phyloP scores from a whole-genome alignment of 2,329 filamentous ascomycete species.

The Fusarium transvaalense region DNA sequence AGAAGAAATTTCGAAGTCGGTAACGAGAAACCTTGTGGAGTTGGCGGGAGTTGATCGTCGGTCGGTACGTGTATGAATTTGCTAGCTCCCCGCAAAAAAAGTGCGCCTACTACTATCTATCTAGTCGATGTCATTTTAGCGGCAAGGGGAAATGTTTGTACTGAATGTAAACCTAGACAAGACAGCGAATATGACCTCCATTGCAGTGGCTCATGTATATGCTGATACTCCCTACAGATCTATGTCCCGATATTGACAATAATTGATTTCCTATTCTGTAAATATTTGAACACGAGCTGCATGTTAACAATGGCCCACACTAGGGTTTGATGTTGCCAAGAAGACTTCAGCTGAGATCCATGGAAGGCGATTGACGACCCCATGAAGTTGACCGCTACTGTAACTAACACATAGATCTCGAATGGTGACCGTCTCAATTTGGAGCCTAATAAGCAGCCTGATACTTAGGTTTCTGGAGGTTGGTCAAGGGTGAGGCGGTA shows the following conservation, averaged over 20 bases:
- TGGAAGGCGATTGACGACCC: conserved; percentile 2
- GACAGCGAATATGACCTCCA: neutral
- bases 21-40: conserved; percentile 24
- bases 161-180: neutral
- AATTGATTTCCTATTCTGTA: neutral
- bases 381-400: conserved; percentile 1
- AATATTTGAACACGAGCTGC: neutral
- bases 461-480: conserved; percentile 2
- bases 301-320: neutral
- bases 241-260: neutral
- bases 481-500: conserved; percentile 14
- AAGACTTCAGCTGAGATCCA: conserved; percentile 2
- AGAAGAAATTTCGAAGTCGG: conserved; percentile 29
- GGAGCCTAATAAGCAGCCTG: neutral
- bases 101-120: conserved; percentile 27
- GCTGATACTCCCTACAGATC: neutral
- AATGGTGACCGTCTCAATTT: neutral
- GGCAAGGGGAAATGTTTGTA: conserved; percentile 22
- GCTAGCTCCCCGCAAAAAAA: conserved; percentile 37
- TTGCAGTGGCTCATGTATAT: neutral
- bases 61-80: conserved; percentile 20
- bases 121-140: conserved; percentile 45
- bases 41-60: conserved; percentile 26
- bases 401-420: conserved; percentile 3
- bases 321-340: conserved; percentile 3